Evolutionary conservation across 305 asterid species (phyloP).

Genomic region (Solanum hybrid): DNA sequence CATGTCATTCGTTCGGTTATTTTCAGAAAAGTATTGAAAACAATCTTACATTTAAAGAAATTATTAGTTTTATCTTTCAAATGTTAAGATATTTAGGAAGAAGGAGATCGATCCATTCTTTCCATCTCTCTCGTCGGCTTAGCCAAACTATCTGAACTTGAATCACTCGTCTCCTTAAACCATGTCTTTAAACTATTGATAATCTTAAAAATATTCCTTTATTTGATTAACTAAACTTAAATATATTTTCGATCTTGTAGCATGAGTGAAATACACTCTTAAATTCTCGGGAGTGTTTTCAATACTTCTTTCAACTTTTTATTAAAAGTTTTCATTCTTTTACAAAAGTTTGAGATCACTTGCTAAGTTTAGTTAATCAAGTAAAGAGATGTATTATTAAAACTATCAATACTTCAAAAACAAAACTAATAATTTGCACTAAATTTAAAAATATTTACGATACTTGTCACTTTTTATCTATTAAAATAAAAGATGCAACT

Average conservation of each 20-base stretch:
- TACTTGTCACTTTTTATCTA: background rate
- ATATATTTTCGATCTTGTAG: no score
- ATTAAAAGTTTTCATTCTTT: no score
- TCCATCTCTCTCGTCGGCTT: background rate
- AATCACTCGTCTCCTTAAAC: background rate
- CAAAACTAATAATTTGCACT: no score
- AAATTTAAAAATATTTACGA: background rate
- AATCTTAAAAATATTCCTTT: background rate
- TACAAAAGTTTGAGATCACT: background rate
- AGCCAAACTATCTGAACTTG: background rate
- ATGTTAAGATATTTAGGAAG: background rate
- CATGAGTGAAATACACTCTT: no score
- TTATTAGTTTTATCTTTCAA: no score
- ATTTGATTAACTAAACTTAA: background rate
- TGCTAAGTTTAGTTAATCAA: background rate
- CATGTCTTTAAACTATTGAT: background rate
- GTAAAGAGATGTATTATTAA: no score
- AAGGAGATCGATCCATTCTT: background rate
- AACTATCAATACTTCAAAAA: no score
- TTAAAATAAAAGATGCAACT: background rate
- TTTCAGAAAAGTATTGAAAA: no score
- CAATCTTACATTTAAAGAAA: no score
- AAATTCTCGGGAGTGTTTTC: background rate
- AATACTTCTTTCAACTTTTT: background rate
- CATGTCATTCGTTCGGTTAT: background rate